These are phyloP conservation scores for Misopates orontium DNA, from an alignment of 257 asterid genomes.

Conservation along the genomic window DNA sequence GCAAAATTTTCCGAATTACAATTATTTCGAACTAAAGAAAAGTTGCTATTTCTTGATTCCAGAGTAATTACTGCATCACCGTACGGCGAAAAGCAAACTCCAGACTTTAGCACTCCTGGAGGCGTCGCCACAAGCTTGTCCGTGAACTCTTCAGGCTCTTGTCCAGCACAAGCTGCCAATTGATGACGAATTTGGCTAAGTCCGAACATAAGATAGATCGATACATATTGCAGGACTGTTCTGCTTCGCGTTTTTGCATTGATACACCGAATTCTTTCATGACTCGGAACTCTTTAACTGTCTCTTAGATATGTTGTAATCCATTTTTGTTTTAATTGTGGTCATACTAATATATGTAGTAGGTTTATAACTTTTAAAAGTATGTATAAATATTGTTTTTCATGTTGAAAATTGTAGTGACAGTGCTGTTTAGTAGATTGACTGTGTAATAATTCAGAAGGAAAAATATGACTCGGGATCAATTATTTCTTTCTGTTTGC, in stretches of 20 bases:
- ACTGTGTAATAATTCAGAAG: not conserved
- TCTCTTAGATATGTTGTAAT: conserved; percentile 26
- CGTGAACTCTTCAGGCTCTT: conserved; percentile 47
- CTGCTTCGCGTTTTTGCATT: conserved; percentile 10
- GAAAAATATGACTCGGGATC: not conserved
- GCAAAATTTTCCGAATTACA: no score
- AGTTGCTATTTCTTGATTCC: not conserved
- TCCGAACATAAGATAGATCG: conserved; percentile 31
- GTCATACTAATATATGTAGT: conserved; percentile 22
- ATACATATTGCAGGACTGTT: no score
- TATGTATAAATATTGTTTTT: conserved; percentile 32
- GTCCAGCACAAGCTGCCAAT: conserved; percentile 42
- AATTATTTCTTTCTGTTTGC: not conserved
- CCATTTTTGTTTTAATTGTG: conserved; percentile 35
- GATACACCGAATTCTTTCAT: conserved; percentile 14
- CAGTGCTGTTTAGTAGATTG: not conserved
- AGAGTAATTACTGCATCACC: conserved; percentile 62
- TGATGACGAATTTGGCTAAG: conserved; percentile 27
- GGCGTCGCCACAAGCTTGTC: conserved; percentile 43
- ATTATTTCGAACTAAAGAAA: not conserved
- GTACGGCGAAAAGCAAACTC: conserved; percentile 41
- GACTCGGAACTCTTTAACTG: conserved; percentile 21
- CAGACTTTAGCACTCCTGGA: conserved; percentile 44
- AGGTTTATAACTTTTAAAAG: conserved; percentile 25
- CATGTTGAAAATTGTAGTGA: not conserved